Evolutionary conservation across 768 basidiomycete genomes (phyloP).

Genomic region (Tylopilus plumbeoviolaceoides): DNA sequence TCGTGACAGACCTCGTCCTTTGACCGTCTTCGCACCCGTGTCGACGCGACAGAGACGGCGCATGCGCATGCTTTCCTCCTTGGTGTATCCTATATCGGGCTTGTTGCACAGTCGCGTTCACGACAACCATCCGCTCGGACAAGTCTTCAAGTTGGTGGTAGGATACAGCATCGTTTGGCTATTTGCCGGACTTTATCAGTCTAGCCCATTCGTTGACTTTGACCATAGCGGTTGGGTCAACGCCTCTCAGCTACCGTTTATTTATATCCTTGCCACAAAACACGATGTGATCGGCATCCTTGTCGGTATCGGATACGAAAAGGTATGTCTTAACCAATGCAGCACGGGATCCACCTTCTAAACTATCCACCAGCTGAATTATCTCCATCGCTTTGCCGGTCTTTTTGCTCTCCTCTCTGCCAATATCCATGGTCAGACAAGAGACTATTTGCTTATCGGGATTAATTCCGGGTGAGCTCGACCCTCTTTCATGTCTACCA

Average conservation of each 20-base stretch:
- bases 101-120: conserved; percentile 42
- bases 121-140: conserved; percentile 50
- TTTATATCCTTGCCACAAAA: conserved; percentile 64
- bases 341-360: conserved; percentile 24
- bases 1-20: conserved; percentile 52
- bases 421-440: conserved; percentile 80
- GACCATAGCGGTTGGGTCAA: conserved; percentile 50
- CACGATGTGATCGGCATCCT: conserved; percentile 59
- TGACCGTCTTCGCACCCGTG: neutral
- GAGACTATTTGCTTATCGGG: conserved; percentile 93
- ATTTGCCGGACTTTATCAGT: conserved; percentile 48
- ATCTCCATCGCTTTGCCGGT: conserved; percentile 67
- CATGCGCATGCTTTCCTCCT: conserved; percentile 35
- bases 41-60: conserved; percentile 24
- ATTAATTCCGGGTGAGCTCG: conserved; percentile 74
- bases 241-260: conserved; percentile 57
- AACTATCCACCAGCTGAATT: conserved; percentile 54
- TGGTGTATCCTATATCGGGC: conserved; percentile 40
- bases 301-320: conserved; percentile 64
- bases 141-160: conserved; percentile 49
- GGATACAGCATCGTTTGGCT: conserved; percentile 43
- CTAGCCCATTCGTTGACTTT: conserved; percentile 48
- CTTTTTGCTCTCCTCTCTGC: conserved; percentile 49
- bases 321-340: conserved; percentile 34
- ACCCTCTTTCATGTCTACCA: no score